Evolutionary conservation across 2,329 filamentous ascomycete species (phyloP).

Genomic region (Colletotrichum spinosum): DNA sequence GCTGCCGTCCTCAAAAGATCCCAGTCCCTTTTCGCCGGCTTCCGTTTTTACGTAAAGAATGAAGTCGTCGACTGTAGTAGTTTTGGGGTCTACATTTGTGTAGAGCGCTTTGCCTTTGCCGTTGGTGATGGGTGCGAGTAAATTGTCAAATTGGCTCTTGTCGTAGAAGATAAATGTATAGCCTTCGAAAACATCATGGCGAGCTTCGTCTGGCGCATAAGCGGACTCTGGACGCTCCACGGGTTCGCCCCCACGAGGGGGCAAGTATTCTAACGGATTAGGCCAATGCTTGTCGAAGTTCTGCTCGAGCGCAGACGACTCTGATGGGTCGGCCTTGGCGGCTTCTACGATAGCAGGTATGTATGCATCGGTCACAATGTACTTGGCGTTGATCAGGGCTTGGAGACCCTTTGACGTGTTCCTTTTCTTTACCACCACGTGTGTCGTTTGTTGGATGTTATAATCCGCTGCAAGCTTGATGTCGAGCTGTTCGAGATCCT

Average conservation of each 20-base stretch:
- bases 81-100: slow-evolving; percentile 68
- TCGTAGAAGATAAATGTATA: slow-evolving; percentile 93
- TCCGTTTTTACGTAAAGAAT: slow-evolving; percentile 80
- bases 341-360: slow-evolving; percentile 77
- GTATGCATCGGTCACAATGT: slow-evolving; percentile 80
- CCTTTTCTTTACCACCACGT: slow-evolving; percentile 88
- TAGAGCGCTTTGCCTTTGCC: slow-evolving; percentile 86
- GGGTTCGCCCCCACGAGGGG: slow-evolving; percentile 81
- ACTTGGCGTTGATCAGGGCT: slow-evolving; percentile 83
- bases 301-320: slow-evolving; percentile 72
- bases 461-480: slow-evolving; percentile 87
- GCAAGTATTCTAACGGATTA: slow-evolving; percentile 76
- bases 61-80: slow-evolving; percentile 80
- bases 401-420: slow-evolving; percentile 91
- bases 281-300: slow-evolving; percentile 89
- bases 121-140: slow-evolving; percentile 79
- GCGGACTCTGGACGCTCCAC: slow-evolving; percentile 73
- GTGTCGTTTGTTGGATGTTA: slow-evolving; percentile 77
- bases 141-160: slow-evolving; percentile 77
- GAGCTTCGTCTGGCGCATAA: slow-evolving; percentile 75
- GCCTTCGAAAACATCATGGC: slow-evolving; percentile 82
- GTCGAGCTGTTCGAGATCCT: slow-evolving; percentile 83
- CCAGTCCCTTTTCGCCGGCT: slow-evolving; percentile 79
- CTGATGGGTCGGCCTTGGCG: slow-evolving; percentile 63
- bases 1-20: slow-evolving; percentile 71